phyloP scores from a whole-genome alignment of 2,329 filamentous ascomycete genomes.

The Exophiala bonariae region DNA sequence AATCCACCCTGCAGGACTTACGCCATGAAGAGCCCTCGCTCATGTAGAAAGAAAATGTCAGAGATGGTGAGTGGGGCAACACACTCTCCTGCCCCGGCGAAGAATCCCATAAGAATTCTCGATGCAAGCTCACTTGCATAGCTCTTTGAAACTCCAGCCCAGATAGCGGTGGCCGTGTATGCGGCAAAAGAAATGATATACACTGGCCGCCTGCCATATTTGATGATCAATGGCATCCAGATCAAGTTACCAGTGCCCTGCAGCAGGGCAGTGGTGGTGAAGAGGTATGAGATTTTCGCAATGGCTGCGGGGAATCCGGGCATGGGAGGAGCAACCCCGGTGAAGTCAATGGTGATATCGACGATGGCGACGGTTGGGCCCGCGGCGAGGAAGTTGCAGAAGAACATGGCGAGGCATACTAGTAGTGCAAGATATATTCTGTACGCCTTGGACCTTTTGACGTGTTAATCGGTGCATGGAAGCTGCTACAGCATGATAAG shows the following conservation, averaged over 20 bases:
- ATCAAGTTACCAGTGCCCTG: conserved; percentile 47
- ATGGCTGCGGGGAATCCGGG: conserved; percentile 37
- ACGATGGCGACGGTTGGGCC: conserved; percentile 55
- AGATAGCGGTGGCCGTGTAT: conserved; percentile 38
- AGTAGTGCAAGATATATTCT: conserved; percentile 49
- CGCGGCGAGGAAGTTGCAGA: conserved; percentile 60
- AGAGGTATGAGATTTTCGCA: conserved; percentile 53
- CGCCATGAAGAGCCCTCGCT: conserved; percentile 55
- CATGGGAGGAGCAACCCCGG: conserved; percentile 36
- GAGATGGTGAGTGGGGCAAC: conserved; percentile 53
- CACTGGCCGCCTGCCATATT: conserved; percentile 38
- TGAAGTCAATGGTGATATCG: conserved; percentile 49
- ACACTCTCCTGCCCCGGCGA: conserved; percentile 53
- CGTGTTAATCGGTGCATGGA: too few relatives aligned
- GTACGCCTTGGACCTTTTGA: conserved; percentile 16
- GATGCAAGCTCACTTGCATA: conserved; percentile 33
- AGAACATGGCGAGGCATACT: conserved; percentile 55
- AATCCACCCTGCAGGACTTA: conserved; percentile 29
- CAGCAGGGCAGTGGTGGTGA: conserved; percentile 51
- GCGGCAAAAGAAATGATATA: conserved; percentile 41
- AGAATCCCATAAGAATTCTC: conserved; percentile 49
- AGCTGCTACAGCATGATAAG: background rate
- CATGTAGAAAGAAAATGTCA: conserved; percentile 59
- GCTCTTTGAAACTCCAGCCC: conserved; percentile 40
- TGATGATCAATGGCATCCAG: conserved; percentile 41